Percentiles rank a stretch among this genome's conserved stretches.
Conservation (phyloP, 1,284 basidiomycete species). For the Pyrrhoderma lamaoense region DNA sequence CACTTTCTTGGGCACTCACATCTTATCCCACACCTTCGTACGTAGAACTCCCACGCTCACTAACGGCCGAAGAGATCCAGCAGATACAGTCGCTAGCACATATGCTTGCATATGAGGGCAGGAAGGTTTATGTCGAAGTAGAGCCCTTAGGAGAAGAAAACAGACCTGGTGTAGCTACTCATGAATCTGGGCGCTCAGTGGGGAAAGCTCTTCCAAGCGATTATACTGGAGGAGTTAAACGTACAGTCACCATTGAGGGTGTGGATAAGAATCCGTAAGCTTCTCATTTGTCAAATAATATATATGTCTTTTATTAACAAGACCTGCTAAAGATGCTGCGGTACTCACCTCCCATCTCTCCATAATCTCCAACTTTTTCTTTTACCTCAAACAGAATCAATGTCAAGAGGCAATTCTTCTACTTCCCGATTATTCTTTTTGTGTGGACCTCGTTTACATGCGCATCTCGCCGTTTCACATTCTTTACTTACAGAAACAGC, state of each 20-base stretch:
- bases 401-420: conserved; percentile 49
- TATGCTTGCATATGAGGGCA: conserved; percentile 18
- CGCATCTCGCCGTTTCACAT: conserved; percentile 52
- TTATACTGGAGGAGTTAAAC: conserved; percentile 72
- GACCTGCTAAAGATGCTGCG: conserved; percentile 60
- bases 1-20: conserved; percentile 79
- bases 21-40: conserved; percentile 43
- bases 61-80: conserved; percentile 33
- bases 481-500: conserved; percentile 47
- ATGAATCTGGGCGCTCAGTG: conserved; percentile 37
- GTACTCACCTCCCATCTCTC: conserved; percentile 73
- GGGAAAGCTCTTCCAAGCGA: conserved; percentile 59
- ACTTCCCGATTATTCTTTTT: conserved; percentile 75
- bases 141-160: conserved; percentile 49
- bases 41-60: conserved; percentile 36
- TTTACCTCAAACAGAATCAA: conserved; percentile 54
- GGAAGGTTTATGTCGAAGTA: conserved; percentile 36
- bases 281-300: background rate
- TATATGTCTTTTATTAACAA: background rate
- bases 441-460: conserved; percentile 67
- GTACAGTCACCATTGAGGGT: conserved; percentile 74
- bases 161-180: conserved; percentile 29
- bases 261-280: conserved; percentile 74
- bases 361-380: conserved; percentile 68
- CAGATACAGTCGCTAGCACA: conserved; percentile 34